phyloP scores from a whole-genome alignment of 805 yeast species.

The Starmerella sp. region DNA sequence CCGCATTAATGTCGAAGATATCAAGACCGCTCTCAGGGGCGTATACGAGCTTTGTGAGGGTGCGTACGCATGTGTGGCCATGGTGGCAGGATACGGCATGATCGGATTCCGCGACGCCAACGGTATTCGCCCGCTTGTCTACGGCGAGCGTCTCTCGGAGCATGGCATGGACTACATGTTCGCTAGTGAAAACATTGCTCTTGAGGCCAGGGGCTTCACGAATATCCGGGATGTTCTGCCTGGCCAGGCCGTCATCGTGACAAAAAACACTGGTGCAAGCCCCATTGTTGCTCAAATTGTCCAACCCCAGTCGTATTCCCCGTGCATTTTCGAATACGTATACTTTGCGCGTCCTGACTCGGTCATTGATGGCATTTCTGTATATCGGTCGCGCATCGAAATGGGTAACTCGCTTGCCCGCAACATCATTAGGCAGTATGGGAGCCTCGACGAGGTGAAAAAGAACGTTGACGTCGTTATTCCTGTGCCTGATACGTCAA shows the following conservation, averaged over 20 bases:
- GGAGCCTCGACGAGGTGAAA: conserved; percentile 36
- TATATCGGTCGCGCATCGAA: conserved; percentile 78
- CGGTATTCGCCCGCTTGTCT: conserved; percentile 84
- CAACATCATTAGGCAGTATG: conserved; percentile 42
- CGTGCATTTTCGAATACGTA: conserved; percentile 94
- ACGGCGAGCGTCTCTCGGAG: conserved; percentile 64
- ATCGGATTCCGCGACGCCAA: conserved; percentile 96
- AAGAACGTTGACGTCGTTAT: conserved; percentile 81
- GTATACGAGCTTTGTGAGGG: conserved; percentile 77
- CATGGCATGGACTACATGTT: conserved; percentile 84
- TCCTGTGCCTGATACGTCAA: conserved; percentile 97
- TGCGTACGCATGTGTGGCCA: conserved; percentile 91
- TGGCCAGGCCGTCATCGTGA: conserved; percentile 93
- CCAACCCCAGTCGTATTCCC: conserved; percentile 66
- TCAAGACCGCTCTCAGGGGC: conserved; percentile 75
- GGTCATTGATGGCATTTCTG: conserved; percentile 92
- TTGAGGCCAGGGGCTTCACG: conserved; percentile 80
- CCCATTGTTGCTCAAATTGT: conserved; percentile 86
- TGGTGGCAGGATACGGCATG: conserved; percentile 92
- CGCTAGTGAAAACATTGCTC: conserved; percentile 89
- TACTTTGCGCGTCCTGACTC: conserved; percentile 97
- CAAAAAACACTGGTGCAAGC: conserved; percentile 48
- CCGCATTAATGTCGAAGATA: conserved; percentile 82
- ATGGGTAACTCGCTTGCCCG: conserved; percentile 89
- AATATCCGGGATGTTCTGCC: conserved; percentile 76